Evolutionary conservation across 345 rosid species (phyloP).

Genomic region (Aegle marmelos): DNA sequence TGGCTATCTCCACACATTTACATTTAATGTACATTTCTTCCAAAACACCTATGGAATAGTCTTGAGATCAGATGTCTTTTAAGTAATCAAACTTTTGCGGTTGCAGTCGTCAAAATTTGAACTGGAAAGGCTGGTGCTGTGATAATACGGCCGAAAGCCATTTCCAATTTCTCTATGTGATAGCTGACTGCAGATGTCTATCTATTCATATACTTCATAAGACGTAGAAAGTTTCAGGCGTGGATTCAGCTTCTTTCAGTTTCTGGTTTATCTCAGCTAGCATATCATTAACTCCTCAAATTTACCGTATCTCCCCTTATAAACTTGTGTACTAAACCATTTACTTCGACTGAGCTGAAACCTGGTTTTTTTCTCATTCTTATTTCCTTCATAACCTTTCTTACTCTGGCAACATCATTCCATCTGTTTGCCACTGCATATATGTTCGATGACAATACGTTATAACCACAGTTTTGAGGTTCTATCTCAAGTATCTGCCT

Average conservation of each 20-base stretch:
- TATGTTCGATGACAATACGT: constrained; percentile 37
- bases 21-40: no score
- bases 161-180: constrained; percentile 34
- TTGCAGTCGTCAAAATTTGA: constrained; percentile 15
- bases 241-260: constrained; percentile 25
- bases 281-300: constrained; percentile 16
- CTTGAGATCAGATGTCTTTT: constrained; percentile 20
- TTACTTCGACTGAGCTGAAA: constrained; percentile 35
- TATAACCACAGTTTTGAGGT: constrained; percentile 31
- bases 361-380: constrained; percentile 43
- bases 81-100: neutral
- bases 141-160: constrained; percentile 30
- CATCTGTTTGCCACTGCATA: constrained; percentile 41
- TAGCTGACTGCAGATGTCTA: constrained; percentile 19
- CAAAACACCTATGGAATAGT: neutral
- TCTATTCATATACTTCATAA: constrained; percentile 25
- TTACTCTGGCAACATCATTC: constrained; percentile 36
- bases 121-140: constrained; percentile 26
- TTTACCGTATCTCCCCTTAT: constrained; percentile 24
- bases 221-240: constrained; percentile 27
- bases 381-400: constrained; percentile 27
- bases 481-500: constrained; percentile 28
- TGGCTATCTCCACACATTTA: neutral
- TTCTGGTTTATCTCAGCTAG: constrained; percentile 25
- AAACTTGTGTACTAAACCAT: constrained; percentile 30